phyloP scores from a whole-genome alignment of 371 early-diverging fungal species.

The Mortierella sp. region DNA sequence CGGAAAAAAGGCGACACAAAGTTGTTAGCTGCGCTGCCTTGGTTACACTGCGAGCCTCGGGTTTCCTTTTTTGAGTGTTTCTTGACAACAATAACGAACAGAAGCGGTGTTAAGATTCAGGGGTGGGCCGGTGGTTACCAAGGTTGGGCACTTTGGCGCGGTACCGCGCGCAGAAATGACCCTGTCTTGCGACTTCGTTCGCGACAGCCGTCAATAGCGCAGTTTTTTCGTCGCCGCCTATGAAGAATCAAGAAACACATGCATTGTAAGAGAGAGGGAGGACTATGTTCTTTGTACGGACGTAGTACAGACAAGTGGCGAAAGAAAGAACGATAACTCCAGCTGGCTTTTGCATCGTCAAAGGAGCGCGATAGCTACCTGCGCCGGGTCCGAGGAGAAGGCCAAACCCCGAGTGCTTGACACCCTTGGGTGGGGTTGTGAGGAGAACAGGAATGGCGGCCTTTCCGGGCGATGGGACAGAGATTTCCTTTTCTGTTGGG shows the following conservation, averaged over 20 bases:
- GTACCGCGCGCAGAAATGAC: slow-evolving; percentile 48
- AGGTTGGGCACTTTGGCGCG: slow-evolving; percentile 46
- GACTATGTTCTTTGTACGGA: background rate
- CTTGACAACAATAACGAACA: background rate
- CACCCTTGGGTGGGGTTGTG: slow-evolving; percentile 35
- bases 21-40: background rate
- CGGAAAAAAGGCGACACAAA: background rate
- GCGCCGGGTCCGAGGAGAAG: slow-evolving; percentile 55
- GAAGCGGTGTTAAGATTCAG: too few species aligned
- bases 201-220: slow-evolving; percentile 37
- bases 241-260: background rate
- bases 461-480: slow-evolving; percentile 42
- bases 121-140: slow-evolving; percentile 1
- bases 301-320: background rate
- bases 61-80: background rate
- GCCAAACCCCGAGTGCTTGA: slow-evolving; percentile 42
- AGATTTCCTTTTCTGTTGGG: slow-evolving; percentile 39
- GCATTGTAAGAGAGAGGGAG: background rate
- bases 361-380: slow-evolving; percentile 17
- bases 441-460: slow-evolving; percentile 42
- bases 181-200: slow-evolving; percentile 35
- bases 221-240: slow-evolving; percentile 50
- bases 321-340: background rate
- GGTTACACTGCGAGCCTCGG: background rate
- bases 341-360: background rate